Base-by-base conservation (phyloP, 2,329 filamentous ascomycete genomes). In the Hortaea werneckii region DNA sequence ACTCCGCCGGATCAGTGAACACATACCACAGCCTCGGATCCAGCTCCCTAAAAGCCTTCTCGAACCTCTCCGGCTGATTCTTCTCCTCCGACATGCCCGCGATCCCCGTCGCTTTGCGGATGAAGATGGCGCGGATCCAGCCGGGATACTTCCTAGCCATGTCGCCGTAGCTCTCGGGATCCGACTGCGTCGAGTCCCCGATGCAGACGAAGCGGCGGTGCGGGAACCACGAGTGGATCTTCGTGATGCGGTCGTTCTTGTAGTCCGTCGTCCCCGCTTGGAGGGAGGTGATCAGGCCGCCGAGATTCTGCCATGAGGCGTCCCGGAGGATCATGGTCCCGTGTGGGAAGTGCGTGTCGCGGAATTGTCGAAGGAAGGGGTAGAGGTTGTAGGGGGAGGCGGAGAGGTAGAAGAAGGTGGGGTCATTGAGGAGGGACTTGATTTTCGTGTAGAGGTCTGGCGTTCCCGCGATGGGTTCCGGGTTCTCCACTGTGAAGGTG, bases 321-420 rank as follows among this genome's bases (percentile, higher is more conserved):
- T 95, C 87, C 35, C 90, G 82, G 5, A 96, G 76, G 32, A 95
- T 79, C 51, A 95, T 75, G 26, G 87, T 87, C 8, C 90, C 90
- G 2, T 75, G 76, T 0, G 84, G 85, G 60, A 82, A 96, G 65
- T 84, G 69, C 1, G 73, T 62, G 44, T 81, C 69, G 32, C 87
- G 74, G 67, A 96, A 96, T 74, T 65, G 46, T 77, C 81, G 26
- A 96, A 75, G 32, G 66, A 95, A 92, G 0, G 86, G 84, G 60
- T 95, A 95, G 7, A 96, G 77, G 57, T 94, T 95, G 71, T 95
- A 95, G 0, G 90, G 90, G 0, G 88, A 94, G 0, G 90, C 89
- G 0, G 87, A 94, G 40, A 96, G 77, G 65, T 96, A 96, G 71
- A 94, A 95, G 76, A 86, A 95, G 0, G 87, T 78, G 1, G 87